Base-by-base conservation (phyloP, 495 filamentous ascomycete genomes). In the Tuber borchii region DNA sequence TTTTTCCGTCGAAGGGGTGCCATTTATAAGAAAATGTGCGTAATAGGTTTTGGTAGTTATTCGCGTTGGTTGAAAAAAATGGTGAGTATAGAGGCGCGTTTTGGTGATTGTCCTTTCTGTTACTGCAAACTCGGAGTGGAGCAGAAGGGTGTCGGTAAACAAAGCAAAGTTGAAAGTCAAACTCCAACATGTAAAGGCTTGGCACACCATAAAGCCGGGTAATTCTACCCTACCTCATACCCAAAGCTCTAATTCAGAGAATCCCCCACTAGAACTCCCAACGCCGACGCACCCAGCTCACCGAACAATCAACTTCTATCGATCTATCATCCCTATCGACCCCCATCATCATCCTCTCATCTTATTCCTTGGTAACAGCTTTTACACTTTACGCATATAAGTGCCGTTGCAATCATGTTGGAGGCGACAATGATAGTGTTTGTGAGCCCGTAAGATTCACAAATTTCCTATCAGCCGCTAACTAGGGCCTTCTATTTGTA, bases 401-500 rank as follows among this genome's bases (percentile, higher is more conserved):
- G 69, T 69, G 78, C 71, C 39, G 37, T 45, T 56, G 46, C 44
- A 76, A 77, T n/a, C 20, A 90, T 90, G 88, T 86, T 89, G 83
- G 88, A 90, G 85, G 88, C 88, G 83, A 89, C 88, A n/a, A 89
- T 90, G 88, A 85, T 90, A 72, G 85, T 90, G 79, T 80, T 69
- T 45, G 78, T 74, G 68, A 65, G 45, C 56, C 65, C 26, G 40
- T 42, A 56, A 69, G 26, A 65, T 65, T 8, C 56, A 65, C 34
- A 17, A 71, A 73, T 34, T 43, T 45, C 69, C 22, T 46, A 73
- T 75, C 34, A 75, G 20, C 69, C 39, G 48, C n/a, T 72, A 34
- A 43, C 20, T 22, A 31, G 40, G 71, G 68, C 75, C 48, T 69
- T 76, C 56, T 76, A 74, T 75, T 70, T 17, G 22, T 82, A 93